Evolutionary conservation across 306 rosid species (phyloP).

Genomic region (Cotoneaster glaucophyllus): DNA sequence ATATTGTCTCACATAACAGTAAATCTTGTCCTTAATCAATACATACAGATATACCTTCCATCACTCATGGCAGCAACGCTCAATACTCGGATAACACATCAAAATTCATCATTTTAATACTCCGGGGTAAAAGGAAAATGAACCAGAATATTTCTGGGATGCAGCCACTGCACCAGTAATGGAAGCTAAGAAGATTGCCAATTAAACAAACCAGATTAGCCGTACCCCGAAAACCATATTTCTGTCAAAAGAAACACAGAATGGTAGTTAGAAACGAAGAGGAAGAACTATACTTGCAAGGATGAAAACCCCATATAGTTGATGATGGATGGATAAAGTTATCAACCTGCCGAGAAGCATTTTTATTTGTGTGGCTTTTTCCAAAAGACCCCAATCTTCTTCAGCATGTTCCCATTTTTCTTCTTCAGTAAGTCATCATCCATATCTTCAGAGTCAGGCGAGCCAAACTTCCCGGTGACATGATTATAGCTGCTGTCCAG

Average conservation of each 20-base stretch:
- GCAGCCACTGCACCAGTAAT: not conserved
- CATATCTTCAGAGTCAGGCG: slow-evolving; percentile 52
- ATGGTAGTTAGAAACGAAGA: not conserved
- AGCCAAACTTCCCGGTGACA: slow-evolving; percentile 36
- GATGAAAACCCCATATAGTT: slow-evolving; percentile 3
- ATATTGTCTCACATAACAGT: not conserved
- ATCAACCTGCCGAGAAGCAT: slow-evolving; percentile 1
- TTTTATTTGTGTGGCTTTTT: slow-evolving; percentile 84
- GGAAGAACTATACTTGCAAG: slow-evolving; percentile 2
- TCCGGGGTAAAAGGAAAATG: not conserved
- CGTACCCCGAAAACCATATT: not conserved
- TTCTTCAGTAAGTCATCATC: slow-evolving; percentile 79
- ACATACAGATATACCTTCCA: not conserved
- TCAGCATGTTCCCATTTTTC: slow-evolving; percentile 92
- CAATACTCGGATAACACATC: not conserved
- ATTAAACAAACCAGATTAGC: not conserved
- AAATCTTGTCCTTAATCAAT: not conserved
- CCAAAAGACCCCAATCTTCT: slow-evolving; percentile 95
- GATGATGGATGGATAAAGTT: not conserved
- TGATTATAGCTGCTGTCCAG: slow-evolving; percentile 59
- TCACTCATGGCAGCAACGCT: not conserved
- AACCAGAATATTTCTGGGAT: not conserved
- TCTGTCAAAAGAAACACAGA: not conserved
- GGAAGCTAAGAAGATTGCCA: slow-evolving; percentile 1
- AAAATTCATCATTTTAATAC: slow-evolving; percentile 5